These are phyloP conservation scores for Suhomyces wounanorum DNA, from an alignment of 1,139 yeast species.

Conservation along the genomic window DNA sequence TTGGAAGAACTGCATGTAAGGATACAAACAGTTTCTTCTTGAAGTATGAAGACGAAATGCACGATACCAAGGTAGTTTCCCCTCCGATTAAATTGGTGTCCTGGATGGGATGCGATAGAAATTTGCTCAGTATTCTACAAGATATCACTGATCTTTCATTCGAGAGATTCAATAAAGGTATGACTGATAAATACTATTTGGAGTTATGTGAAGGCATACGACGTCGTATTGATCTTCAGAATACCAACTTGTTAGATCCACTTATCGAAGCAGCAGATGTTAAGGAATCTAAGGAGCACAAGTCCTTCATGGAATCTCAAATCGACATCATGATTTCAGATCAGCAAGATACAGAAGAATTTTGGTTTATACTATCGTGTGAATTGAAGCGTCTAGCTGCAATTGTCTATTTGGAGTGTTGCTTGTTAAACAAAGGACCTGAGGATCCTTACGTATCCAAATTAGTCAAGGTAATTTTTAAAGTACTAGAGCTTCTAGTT, in stretches of 20 bases:
- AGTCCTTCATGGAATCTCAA: slow-evolving; percentile 13
- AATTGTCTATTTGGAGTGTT: slow-evolving; percentile 29
- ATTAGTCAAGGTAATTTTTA: slow-evolving; percentile 21
- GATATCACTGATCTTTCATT: slow-evolving; percentile 40
- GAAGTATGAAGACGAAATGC: slow-evolving; percentile 17
- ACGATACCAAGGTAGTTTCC: neutral
- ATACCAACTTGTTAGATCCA: slow-evolving; percentile 16
- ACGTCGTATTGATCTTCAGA: slow-evolving; percentile 13
- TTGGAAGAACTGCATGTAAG: slow-evolving; percentile 38
- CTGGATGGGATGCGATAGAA: slow-evolving; percentile 35
- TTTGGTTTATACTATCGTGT: slow-evolving; percentile 30
- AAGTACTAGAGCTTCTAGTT: slow-evolving; percentile 26
- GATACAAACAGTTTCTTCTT: slow-evolving; percentile 29
- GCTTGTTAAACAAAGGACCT: slow-evolving; percentile 23
- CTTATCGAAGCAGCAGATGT: slow-evolving; percentile 10
- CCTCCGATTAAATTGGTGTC: slow-evolving; percentile 16
- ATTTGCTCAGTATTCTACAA: slow-evolving; percentile 29
- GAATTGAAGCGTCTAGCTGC: slow-evolving; percentile 31
- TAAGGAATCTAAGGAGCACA: slow-evolving; percentile 4
- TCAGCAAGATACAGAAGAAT: slow-evolving; percentile 22
- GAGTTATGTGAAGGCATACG: slow-evolving; percentile 10
- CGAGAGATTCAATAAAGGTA: slow-evolving; percentile 21
- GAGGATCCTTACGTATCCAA: slow-evolving; percentile 19
- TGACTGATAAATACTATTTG: slow-evolving; percentile 21
- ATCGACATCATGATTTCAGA: slow-evolving; percentile 14